Conservation (phyloP, 768 basidiomycete species). For the Naganishia antarctica region DNA sequence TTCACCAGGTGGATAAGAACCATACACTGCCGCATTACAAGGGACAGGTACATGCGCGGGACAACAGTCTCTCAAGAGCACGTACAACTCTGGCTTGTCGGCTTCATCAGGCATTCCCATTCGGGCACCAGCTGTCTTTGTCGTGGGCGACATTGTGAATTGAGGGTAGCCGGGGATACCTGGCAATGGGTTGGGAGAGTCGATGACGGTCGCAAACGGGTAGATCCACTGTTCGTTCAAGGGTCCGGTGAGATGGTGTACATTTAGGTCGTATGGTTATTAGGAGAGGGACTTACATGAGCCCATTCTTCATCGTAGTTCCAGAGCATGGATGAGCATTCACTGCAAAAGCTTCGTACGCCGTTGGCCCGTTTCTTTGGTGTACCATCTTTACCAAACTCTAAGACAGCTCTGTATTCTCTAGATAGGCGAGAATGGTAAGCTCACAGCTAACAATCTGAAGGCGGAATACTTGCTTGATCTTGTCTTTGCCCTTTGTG, state of each 20-base stretch:
- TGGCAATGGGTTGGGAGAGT: slow-evolving; percentile 43
- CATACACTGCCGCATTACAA: slow-evolving; percentile 36
- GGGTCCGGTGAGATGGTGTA: too few species aligned
- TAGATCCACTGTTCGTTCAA: slow-evolving; percentile 51
- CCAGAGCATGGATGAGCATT: slow-evolving; percentile 48
- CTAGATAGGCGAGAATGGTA: slow-evolving; percentile 16
- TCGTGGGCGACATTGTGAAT: not conserved
- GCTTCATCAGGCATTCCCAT: slow-evolving; percentile 9
- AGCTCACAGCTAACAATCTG: not conserved
- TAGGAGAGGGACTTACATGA: slow-evolving; percentile 32
- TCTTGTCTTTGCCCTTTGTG: slow-evolving; percentile 42
- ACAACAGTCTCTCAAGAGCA: slow-evolving; percentile 41
- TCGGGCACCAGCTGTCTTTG: not conserved
- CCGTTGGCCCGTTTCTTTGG: slow-evolving; percentile 31
- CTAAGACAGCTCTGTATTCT: slow-evolving; percentile 38
- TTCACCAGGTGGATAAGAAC: slow-evolving; percentile 40
- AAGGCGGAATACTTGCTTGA: slow-evolving; percentile 36
- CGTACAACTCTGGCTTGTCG: slow-evolving; percentile 31
- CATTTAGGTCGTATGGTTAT: too few species aligned
- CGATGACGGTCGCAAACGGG: slow-evolving; percentile 47
- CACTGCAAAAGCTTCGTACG: slow-evolving; percentile 41
- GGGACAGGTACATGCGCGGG: slow-evolving; percentile 40
- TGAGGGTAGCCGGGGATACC: slow-evolving; percentile 30
- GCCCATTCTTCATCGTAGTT: slow-evolving; percentile 44
- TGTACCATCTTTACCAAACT: slow-evolving; percentile 39